Conservation (phyloP, 1,139 yeast species). For the Suzukiozyma palmioleophila region DNA sequence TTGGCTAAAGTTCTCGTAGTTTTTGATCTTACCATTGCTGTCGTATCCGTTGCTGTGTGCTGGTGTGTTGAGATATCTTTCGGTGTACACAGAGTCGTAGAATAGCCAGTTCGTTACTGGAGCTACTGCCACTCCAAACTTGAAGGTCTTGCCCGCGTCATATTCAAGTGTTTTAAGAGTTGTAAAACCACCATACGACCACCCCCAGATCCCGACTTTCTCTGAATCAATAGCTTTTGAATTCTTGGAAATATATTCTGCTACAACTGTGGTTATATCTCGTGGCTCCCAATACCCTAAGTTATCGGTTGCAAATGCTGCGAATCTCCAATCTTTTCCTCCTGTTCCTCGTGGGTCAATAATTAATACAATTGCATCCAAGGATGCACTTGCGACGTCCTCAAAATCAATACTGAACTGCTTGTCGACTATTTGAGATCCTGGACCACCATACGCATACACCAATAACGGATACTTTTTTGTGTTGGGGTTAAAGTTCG, state of each 20-base stretch:
- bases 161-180: constrained; percentile 67
- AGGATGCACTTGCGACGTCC: constrained; percentile 60
- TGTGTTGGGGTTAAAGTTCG: constrained; percentile 48
- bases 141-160: constrained; percentile 58
- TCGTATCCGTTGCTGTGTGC: constrained; percentile 44
- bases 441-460: constrained; percentile 92
- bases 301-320: constrained; percentile 60
- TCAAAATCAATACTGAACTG: constrained; percentile 59
- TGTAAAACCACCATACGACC: constrained; percentile 81
- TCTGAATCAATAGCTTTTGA: constrained; percentile 52
- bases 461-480: constrained; percentile 76
- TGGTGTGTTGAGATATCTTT: constrained; percentile 81
- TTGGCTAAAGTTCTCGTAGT: constrained; percentile 43
- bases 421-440: constrained; percentile 67
- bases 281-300: constrained; percentile 88
- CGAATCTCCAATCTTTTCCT: constrained; percentile 75
- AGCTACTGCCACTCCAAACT: constrained; percentile 76
- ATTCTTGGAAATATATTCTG: constrained; percentile 52
- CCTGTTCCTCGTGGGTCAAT: constrained; percentile 97
- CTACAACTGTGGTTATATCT: constrained; percentile 68
- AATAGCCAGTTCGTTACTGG: constrained; percentile 78
- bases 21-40: constrained; percentile 40
- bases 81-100: constrained; percentile 79
- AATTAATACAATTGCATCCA: constrained; percentile 71
- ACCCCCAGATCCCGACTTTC: constrained; percentile 84